Evolutionary conservation across 129 eudicot genomes (phyloP).

Genomic region (Oenanthe sinensis): DNA sequence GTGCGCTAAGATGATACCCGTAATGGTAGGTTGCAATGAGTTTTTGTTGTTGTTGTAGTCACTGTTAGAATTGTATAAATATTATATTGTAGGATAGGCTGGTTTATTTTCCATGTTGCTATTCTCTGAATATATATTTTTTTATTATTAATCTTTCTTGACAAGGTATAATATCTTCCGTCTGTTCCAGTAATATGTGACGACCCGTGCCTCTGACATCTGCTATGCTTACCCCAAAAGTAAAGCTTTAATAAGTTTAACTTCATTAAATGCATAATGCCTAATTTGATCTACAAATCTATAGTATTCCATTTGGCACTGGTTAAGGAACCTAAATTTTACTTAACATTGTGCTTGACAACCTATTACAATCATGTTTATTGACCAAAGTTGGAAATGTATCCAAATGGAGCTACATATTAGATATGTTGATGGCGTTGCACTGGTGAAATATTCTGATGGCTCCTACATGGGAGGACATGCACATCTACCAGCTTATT

Average conservation of each 20-base stretch:
- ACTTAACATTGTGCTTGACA: not conserved
- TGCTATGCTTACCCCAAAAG: not conserved
- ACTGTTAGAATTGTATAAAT: not conserved
- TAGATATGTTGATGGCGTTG: not conserved
- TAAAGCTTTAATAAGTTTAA: not conserved
- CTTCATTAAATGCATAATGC: not conserved
- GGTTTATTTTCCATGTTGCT: not conserved
- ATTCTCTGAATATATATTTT: not conserved
- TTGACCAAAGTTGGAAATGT: not conserved
- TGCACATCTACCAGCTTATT: not conserved
- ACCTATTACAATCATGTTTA: not conserved
- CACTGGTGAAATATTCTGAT: not conserved
- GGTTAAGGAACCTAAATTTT: not conserved
- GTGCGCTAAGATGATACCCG: slow-evolving; percentile 99
- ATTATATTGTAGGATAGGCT: not conserved
- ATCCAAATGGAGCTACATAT: not conserved
- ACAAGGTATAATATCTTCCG: not conserved
- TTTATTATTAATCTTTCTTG: not conserved
- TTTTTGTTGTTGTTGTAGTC: not conserved
- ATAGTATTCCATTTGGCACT: not conserved
- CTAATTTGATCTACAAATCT: not conserved
- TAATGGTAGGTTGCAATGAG: slow-evolving; percentile 67
- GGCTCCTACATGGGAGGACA: not conserved
- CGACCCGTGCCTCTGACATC: not conserved
- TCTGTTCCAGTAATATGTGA: not conserved